Evolutionary conservation across 179 eudicot genomes (phyloP).

Genomic region (Gypsophila paniculata): DNA sequence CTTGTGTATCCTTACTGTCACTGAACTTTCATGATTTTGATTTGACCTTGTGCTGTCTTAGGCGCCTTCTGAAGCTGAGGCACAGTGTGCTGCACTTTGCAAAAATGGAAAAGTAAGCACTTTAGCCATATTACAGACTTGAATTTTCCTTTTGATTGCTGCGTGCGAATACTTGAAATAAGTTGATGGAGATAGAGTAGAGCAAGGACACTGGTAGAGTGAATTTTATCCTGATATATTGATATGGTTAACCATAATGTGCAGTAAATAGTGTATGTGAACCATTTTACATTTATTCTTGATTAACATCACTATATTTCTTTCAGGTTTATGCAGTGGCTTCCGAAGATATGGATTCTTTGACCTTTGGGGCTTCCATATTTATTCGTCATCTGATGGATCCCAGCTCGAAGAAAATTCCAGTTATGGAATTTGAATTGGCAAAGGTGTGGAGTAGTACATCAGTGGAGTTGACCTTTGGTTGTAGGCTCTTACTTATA

Average conservation of each 20-base stretch:
- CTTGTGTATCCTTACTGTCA: neutral
- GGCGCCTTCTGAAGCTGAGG: slow-evolving; percentile 99
- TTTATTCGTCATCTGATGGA: slow-evolving; percentile 96
- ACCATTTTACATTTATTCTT: neutral
- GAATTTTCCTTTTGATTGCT: neutral
- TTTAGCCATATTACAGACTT: neutral
- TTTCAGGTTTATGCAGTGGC: slow-evolving; percentile 90
- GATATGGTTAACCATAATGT: slow-evolving; percentile 1
- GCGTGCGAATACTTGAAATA: neutral
- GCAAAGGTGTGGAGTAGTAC: slow-evolving; percentile 52
- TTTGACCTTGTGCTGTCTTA: slow-evolving; percentile 24
- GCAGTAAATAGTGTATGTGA: neutral
- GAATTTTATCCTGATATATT: slow-evolving; percentile 8
- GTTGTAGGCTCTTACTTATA: slow-evolving; percentile 4
- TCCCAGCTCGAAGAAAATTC: slow-evolving; percentile 85
- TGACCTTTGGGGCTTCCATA: slow-evolving; percentile 91
- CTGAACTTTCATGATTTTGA: neutral
- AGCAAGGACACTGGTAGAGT: neutral
- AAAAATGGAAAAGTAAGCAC: slow-evolving; percentile 75
- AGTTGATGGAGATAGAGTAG: neutral
- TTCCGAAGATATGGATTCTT: slow-evolving; percentile 96
- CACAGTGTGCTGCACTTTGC: slow-evolving; percentile 96
- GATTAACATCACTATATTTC: neutral
- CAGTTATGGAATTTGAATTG: slow-evolving; percentile 94
- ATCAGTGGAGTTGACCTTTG: neutral